Percentiles rank a stretch among this genome's conserved stretches.
phyloP scores from a whole-genome alignment of 495 filamentous ascomycete species.

The Patellaria atrata region DNA sequence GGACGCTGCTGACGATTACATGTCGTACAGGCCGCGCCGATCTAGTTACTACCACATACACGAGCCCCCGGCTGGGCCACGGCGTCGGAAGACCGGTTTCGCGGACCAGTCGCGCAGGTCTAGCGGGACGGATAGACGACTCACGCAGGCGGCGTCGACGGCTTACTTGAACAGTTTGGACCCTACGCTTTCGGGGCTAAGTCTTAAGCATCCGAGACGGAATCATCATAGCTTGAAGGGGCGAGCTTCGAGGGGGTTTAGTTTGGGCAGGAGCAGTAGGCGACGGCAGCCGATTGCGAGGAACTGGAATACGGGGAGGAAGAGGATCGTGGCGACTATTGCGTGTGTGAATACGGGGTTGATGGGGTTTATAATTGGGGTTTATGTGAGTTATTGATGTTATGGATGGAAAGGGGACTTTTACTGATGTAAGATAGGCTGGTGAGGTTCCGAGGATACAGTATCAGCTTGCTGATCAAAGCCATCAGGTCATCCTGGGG shows the following conservation, averaged over 20 bases:
- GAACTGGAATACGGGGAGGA: slow-evolving; percentile 49
- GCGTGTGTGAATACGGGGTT: slow-evolving; percentile 56
- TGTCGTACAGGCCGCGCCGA: too few relatives aligned
- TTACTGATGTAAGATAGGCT: slow-evolving; percentile 23
- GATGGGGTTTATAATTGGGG: slow-evolving; percentile 53
- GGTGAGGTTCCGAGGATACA: slow-evolving; percentile 63
- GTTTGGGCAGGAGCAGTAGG: slow-evolving; percentile 14
- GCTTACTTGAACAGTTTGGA: too few relatives aligned
- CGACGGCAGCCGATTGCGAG: slow-evolving; percentile 34
- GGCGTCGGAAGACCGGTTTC: background rate
- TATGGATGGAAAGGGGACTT: background rate
- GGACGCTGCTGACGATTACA: too few relatives aligned
- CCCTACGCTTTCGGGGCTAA: background rate
- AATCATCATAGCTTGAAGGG: slow-evolving; percentile 14
- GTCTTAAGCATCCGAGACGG: slow-evolving; percentile 10
- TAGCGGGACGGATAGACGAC: too few relatives aligned
- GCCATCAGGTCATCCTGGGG: slow-evolving; percentile 51
- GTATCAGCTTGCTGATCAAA: slow-evolving; percentile 50
- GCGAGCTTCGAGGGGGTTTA: too few relatives aligned
- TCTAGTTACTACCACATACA: slow-evolving; percentile 2
- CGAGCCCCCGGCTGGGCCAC: background rate
- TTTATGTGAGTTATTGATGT: slow-evolving; percentile 37
- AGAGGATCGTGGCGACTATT: slow-evolving; percentile 50
- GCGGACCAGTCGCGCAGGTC: background rate
- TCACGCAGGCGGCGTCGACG: too few relatives aligned